phyloP scores from a whole-genome alignment of 1,284 basidiomycete genomes.

The Schizophyllum commune region DNA sequence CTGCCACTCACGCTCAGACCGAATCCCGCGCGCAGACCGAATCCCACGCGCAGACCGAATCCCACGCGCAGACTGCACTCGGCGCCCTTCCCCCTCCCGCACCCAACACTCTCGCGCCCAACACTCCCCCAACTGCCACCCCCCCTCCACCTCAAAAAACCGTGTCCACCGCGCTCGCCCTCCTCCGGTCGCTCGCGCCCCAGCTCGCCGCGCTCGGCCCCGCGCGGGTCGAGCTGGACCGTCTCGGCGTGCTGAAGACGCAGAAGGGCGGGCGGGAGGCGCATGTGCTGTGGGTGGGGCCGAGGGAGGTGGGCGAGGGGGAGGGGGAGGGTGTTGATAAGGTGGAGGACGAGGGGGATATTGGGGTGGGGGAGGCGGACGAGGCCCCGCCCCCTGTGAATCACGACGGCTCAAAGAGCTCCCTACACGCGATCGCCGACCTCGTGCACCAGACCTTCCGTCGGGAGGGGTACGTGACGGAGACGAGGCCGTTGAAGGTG shows the following conservation, averaged over 20 bases:
- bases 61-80: too few relatives aligned
- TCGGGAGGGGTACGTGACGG: slow-evolving; percentile 40
- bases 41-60: too few relatives aligned
- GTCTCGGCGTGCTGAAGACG: slow-evolving; percentile 45
- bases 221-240: slow-evolving; percentile 38
- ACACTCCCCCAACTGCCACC: too few relatives aligned
- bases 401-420: too few relatives aligned
- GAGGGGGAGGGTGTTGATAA: slow-evolving; percentile 18
- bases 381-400: too few relatives aligned
- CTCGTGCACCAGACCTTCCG: slow-evolving; percentile 41
- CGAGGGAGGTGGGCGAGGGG: slow-evolving; percentile 20
- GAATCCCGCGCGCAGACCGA: too few relatives aligned
- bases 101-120: slow-evolving; percentile 34
- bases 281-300: slow-evolving; percentile 53
- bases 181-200: slow-evolving; percentile 41
- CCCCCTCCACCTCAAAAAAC: slow-evolving; percentile 26
- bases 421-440: slow-evolving; percentile 21
- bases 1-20: too few relatives aligned
- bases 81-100: slow-evolving; percentile 27
- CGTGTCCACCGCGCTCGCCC: slow-evolving; percentile 34
- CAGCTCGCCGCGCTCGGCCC: slow-evolving; percentile 28
- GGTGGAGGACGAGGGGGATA: slow-evolving; percentile 30
- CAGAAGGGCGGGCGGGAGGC: slow-evolving; percentile 33
- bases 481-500: slow-evolving; percentile 55
- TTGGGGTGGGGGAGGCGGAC: too few relatives aligned